Conservation (phyloP, 2,329 filamentous ascomycete genomes). For the Fusarium pseudonygamai region DNA sequence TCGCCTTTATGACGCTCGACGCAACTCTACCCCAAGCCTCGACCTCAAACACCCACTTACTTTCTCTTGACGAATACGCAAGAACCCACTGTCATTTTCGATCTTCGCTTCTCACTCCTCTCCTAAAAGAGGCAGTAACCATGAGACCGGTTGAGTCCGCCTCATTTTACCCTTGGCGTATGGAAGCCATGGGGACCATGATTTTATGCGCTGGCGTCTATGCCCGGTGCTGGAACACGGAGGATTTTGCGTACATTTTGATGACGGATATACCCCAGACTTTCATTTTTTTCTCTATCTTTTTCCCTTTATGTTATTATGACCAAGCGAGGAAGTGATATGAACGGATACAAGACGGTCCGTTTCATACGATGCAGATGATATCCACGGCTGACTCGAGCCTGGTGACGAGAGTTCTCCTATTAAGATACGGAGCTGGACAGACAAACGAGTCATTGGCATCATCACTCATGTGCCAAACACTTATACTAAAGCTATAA, state of each 20-base stretch:
- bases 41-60: not conserved
- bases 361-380: slow-evolving; percentile 12
- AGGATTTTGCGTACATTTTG: slow-evolving; percentile 33
- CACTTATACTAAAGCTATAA: not conserved
- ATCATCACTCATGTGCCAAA: not conserved
- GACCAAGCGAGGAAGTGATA: slow-evolving; percentile 25
- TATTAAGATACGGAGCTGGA: slow-evolving; percentile 9
- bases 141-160: slow-evolving; percentile 22
- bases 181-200: slow-evolving; percentile 3
- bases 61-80: slow-evolving; percentile 21
- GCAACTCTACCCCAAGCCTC: not conserved
- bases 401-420: slow-evolving; percentile 1
- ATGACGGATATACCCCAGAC: slow-evolving; percentile 48
- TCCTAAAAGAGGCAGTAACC: slow-evolving; percentile 19
- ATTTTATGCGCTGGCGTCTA: slow-evolving; percentile 20
- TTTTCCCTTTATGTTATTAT: slow-evolving; percentile 29
- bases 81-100: slow-evolving; percentile 20
- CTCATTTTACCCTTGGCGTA: slow-evolving; percentile 15
- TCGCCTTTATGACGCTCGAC: not conserved
- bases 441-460: slow-evolving; percentile 10
- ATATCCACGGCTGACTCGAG: slow-evolving; percentile 11
- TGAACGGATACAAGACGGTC: slow-evolving; percentile 14
- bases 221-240: slow-evolving; percentile 25
- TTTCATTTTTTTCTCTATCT: slow-evolving; percentile 16
- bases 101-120: slow-evolving; percentile 31